These are phyloP conservation scores for Monilinia vaccinii-corymbosi DNA, from an alignment of 2,329 filamentous ascomycete species.

Conservation along the genomic window DNA sequence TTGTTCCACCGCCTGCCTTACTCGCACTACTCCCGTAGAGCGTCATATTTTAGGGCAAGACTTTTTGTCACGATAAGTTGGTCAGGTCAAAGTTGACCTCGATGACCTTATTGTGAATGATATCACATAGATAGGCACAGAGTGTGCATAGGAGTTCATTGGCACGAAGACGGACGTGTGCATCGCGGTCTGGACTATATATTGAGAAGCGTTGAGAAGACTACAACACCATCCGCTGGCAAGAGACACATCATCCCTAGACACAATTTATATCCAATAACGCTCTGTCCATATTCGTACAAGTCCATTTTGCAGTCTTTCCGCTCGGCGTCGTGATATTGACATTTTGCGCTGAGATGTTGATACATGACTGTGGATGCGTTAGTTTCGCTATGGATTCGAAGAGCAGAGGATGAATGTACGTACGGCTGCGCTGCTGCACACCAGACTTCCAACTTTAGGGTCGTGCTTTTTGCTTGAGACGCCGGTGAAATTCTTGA, in stretches of 20 bases:
- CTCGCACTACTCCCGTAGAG: neutral
- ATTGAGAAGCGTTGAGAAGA: neutral
- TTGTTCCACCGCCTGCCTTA: neutral
- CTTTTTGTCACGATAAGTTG: neutral
- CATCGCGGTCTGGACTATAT: too few relatives aligned
- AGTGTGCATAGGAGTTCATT: too few relatives aligned
- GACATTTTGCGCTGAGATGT: conserved; percentile 40
- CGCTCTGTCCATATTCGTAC: conserved; percentile 33
- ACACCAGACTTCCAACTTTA: conserved; percentile 36
- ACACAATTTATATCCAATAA: conserved; percentile 3
- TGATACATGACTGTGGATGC: conserved; percentile 21
- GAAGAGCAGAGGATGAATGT: neutral
- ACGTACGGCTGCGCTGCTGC: conserved; percentile 34
- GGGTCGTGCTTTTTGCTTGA: conserved; percentile 37
- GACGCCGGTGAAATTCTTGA: conserved; percentile 33
- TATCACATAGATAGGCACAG: too few relatives aligned
- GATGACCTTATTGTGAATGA: too few relatives aligned
- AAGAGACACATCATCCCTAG: neutral
- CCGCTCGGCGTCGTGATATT: conserved; percentile 38
- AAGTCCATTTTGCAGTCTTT: conserved; percentile 33
- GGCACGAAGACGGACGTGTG: too few relatives aligned
- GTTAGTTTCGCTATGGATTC: neutral
- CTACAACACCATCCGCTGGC: neutral
- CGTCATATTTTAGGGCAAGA: neutral
- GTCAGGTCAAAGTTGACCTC: neutral